Evolutionary conservation across 75 land plant species (phyloP), one percentile per base, ranked within the genome.

Genomic region (Selaginella moellendorffii): DNA sequence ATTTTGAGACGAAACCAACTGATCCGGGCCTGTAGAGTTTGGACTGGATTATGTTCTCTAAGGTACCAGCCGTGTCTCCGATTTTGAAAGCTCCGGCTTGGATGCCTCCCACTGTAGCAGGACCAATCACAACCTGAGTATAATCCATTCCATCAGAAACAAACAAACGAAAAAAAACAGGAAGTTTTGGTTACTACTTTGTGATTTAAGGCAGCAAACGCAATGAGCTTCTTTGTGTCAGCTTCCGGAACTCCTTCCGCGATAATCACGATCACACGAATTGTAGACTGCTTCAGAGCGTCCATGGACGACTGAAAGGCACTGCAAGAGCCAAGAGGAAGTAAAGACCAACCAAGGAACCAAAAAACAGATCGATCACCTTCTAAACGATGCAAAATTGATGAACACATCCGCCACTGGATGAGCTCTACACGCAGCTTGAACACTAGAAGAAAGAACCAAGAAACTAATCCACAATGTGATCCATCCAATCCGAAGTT

Each of bases 161-260:
- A 19, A 36, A 36, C 14, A 36, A 36, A 36, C 14, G 46, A 36
- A 14, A 36, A n/a, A n/a, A n/a, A n/a, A n/a, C n/a, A n/a, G n/a
- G n/a, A n/a, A n/a, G n/a, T n/a, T n/a, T n/a, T n/a, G n/a, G 9
- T 20, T 9, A 5, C 61, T 61, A 91, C 97, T 93, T 92, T 88
- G 67, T 88, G 85, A 67, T 92, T 92, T 19, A 93, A 67, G 27
- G 79, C 67, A 27, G 97, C 97, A 88, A 78, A 92, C 30, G 89
- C 89, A 67, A 92, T 92, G 62, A 92, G 74, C 62, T 87, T 85
- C 80, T 92, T 92, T 1, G 95, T 73, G 76, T 92, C 95, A 42
- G 78, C 73, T 75, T 92, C 97, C 18, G 97, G 95, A 61, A 92
- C 95, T 70, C 97, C 97, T 76, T 92, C 97, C 66, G 97, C 97